Evolutionary conservation across 306 rosid species (phyloP).

Genomic region (Sphenostylis stenocarpa): DNA sequence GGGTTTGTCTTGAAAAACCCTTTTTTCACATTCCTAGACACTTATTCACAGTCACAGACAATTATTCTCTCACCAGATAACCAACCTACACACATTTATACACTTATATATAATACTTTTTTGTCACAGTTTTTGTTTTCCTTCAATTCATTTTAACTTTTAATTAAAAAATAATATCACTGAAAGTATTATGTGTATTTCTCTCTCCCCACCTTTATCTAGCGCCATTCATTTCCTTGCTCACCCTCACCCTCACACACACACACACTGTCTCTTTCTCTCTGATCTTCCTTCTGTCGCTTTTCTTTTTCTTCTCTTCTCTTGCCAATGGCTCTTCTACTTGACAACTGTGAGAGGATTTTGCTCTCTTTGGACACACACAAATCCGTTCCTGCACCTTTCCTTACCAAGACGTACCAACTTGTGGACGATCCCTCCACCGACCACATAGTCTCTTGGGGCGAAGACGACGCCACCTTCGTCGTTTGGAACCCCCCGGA

Average conservation of each 20-base stretch:
- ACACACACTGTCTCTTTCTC: neutral
- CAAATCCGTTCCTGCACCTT: conserved; percentile 95
- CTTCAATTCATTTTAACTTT: too few species aligned
- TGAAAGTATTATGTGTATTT: too few species aligned
- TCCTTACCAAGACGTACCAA: conserved; percentile 90
- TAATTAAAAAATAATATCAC: too few species aligned
- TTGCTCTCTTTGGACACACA: conserved; percentile 78
- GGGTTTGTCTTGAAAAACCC: conserved; percentile 99
- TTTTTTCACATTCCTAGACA: conserved; percentile 84
- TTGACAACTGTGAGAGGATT: conserved; percentile 79
- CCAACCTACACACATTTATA: conserved; percentile 19
- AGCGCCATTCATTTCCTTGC: neutral
- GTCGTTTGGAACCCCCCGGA: conserved; percentile 96
- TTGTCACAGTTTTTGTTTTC: too few species aligned
- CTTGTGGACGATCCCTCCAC: conserved; percentile 87
- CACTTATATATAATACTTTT: too few species aligned
- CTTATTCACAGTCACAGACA: conserved; percentile 55
- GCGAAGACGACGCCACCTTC: conserved; percentile 90
- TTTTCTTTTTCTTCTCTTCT: neutral
- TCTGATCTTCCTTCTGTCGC: neutral
- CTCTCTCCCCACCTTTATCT: conserved; percentile 29
- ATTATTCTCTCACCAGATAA: conserved; percentile 73
- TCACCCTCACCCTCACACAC: conserved; percentile 6
- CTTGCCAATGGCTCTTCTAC: conserved; percentile 65
- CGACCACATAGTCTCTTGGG: conserved; percentile 98